These are phyloP conservation scores for Neoboletus magnificus DNA, from an alignment of 768 basidiomycete genomes.

Conservation along the genomic window DNA sequence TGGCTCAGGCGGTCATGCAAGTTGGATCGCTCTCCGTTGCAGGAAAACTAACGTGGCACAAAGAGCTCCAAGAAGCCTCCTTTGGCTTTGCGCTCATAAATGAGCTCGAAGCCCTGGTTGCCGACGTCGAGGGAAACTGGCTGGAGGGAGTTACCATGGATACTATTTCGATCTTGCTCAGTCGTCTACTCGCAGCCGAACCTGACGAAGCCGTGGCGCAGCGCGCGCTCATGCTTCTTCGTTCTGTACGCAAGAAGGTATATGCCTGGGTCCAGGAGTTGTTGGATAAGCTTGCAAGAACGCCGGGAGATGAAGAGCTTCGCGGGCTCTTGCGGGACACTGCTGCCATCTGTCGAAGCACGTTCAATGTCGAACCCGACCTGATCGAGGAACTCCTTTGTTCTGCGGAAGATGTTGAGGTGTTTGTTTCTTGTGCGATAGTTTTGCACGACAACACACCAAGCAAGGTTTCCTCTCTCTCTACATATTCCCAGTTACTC, in stretches of 20 bases:
- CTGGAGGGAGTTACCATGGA: constrained; percentile 29
- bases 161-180: constrained; percentile 32
- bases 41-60: constrained; percentile 35
- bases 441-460: constrained; percentile 32
- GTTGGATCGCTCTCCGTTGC: constrained; percentile 28
- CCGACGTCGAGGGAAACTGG: constrained; percentile 41
- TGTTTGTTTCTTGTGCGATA: constrained; percentile 34
- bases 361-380: constrained; percentile 28
- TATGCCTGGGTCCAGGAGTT: constrained; percentile 39
- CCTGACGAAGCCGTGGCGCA: constrained; percentile 7
- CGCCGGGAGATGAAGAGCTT: neutral
- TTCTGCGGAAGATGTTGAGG: constrained; percentile 23
- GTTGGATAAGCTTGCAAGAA: constrained; percentile 13
- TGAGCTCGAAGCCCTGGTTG: constrained; percentile 33
- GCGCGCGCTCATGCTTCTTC: constrained; percentile 26
- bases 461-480: neutral
- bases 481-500: constrained; percentile 17
- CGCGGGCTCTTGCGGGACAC: constrained; percentile 15
- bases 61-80: constrained; percentile 24
- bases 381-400: constrained; percentile 16
- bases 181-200: constrained; percentile 35
- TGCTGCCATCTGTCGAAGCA: constrained; percentile 23
- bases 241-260: constrained; percentile 28
- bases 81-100: constrained; percentile 36
- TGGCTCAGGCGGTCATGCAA: constrained; percentile 44